Evolutionary conservation across 1,284 basidiomycete genomes (phyloP), one percentile per base, ranked within the genome.

Genomic region (Sanghuangporus baumii): DNA sequence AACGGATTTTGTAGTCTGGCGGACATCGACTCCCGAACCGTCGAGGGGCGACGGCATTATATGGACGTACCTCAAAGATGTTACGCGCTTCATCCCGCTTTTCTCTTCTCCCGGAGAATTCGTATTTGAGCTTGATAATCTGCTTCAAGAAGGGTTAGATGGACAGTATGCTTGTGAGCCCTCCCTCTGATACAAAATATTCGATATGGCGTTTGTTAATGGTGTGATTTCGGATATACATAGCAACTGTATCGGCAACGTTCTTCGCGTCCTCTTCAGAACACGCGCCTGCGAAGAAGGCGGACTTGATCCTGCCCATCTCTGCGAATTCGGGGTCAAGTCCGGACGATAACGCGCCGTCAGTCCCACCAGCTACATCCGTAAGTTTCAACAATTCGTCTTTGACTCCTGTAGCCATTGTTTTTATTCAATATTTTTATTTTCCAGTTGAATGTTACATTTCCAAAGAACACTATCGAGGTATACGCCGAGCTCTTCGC

Each of bases 51-150:
- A 83, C 57, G 89, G 89, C 3, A 90, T 91, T 65, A 84, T 90
- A 57, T 92, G 89, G 89, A 90, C 88, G 0, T 86, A 88, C 68
- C 72, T 83, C 68, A 92, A 91, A 70, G 90, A 91, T 67, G 87
- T 87, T 31, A 88, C 88, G 9, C 82, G 83, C 41, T 92, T 86
- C 66, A 82, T 79, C 5, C 88, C 87, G 2, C 78, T 91, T 36
- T 91, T 91, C 70, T 76, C 82, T 1, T 79, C 84, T 64, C 74
- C 82, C 0, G 88, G 89, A 12, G 81, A 81, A 0, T 86, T 91
- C 68, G 85, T 90, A 60, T 73, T 92, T 12, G 84, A 91, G 71
- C 75, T 92, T 51, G 83, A 92, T 74, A 91, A 91, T 70, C 48
- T 89, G 46, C 73, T 91, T 40, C 72, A 84, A 66, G 70, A 76